A percentile compares a stretch with the other conserved stretches of the same genome.
Evolutionary conservation across 768 basidiomycete genomes (phyloP).

Genomic region (Pleurotus tuoliensis): DNA sequence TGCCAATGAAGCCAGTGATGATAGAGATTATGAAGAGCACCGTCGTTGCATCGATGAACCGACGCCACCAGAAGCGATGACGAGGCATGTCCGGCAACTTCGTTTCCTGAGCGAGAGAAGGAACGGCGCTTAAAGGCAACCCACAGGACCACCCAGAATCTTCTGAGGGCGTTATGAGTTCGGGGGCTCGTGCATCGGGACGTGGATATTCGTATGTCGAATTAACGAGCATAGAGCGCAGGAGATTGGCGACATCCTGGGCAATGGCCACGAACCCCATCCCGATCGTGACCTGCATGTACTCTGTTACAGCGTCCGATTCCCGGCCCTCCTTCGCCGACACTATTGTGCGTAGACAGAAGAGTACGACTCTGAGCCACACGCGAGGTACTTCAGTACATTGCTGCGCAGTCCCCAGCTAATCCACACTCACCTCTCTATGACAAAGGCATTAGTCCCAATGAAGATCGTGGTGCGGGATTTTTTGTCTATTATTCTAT

Average conservation of each 20-base stretch:
- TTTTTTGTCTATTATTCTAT: slow-evolving; percentile 8
- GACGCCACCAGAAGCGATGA: slow-evolving; percentile 25
- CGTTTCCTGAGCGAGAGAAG: slow-evolving; percentile 7
- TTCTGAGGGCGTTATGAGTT: slow-evolving; percentile 8
- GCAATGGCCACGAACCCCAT: slow-evolving; percentile 23
- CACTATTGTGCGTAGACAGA: slow-evolving; percentile 18
- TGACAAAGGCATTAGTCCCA: slow-evolving; percentile 8
- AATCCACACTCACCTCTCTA: slow-evolving; percentile 14
- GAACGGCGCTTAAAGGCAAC: slow-evolving; percentile 1
- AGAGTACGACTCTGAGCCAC: slow-evolving; percentile 15
- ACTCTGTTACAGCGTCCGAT: slow-evolving; percentile 20
- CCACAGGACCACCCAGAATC: slow-evolving; percentile 6
- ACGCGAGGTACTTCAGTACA: not conserved
- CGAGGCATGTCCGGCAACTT: slow-evolving; percentile 20
- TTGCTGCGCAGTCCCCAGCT: not conserved
- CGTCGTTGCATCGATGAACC: slow-evolving; percentile 17
- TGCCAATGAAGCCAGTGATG: slow-evolving; percentile 21
- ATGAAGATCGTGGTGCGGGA: slow-evolving; percentile 9
- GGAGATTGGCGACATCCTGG: slow-evolving; percentile 14
- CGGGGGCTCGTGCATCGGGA: not conserved
- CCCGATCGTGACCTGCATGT: slow-evolving; percentile 21
- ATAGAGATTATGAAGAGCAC: slow-evolving; percentile 19
- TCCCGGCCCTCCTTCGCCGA: slow-evolving; percentile 12
- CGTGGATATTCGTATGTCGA: slow-evolving; percentile 16
- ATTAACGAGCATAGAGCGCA: slow-evolving; percentile 24